A percentile compares a stretch with the other conserved stretches of the same genome.
These are phyloP conservation scores for Phytophthora citricola DNA, from an alignment of 352 stramenopile genomes.

Conservation along the genomic window DNA sequence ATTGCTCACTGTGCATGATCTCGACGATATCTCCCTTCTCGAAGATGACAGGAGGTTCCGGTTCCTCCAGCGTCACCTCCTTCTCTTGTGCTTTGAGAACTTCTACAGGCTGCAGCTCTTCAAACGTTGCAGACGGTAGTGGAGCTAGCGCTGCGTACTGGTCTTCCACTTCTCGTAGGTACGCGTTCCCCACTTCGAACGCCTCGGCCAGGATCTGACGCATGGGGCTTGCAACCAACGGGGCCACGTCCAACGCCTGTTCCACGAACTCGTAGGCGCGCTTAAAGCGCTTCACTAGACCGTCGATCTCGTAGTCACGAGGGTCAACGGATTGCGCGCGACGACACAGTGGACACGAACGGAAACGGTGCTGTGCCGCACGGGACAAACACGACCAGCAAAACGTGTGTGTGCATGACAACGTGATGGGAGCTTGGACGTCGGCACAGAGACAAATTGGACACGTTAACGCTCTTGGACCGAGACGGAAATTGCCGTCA, in stretches of 20 bases:
- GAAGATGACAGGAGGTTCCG: slow-evolving; percentile 34
- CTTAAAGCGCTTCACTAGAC: slow-evolving; percentile 79
- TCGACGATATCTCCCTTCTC: slow-evolving; percentile 73
- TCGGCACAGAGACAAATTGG: slow-evolving; percentile 72
- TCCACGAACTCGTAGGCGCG: slow-evolving; percentile 73
- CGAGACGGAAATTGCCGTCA: slow-evolving; percentile 69
- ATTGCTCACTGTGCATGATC: slow-evolving; percentile 55
- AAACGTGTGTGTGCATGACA: slow-evolving; percentile 79
- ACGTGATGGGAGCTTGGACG: slow-evolving; percentile 75
- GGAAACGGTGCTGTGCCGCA: slow-evolving; percentile 75
- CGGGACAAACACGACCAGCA: slow-evolving; percentile 85
- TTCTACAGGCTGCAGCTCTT: slow-evolving; percentile 8
- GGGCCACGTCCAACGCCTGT: slow-evolving; percentile 50
- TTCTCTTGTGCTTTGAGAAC: slow-evolving; percentile 11
- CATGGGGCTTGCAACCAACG: slow-evolving; percentile 67
- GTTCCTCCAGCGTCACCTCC: slow-evolving; percentile 5
- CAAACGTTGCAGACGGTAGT: slow-evolving; percentile 21
- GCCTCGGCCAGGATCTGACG: slow-evolving; percentile 72
- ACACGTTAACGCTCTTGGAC: slow-evolving; percentile 53
- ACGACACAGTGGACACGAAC: slow-evolving; percentile 76
- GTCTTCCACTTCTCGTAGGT: slow-evolving; percentile 56
- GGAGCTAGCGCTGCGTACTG: slow-evolving; percentile 65
- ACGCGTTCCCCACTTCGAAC: slow-evolving; percentile 63
- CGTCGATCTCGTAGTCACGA: slow-evolving; percentile 83
- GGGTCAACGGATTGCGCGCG: slow-evolving; percentile 78